Conservation (phyloP, 768 basidiomycete species). For the Suillus variegatus region DNA sequence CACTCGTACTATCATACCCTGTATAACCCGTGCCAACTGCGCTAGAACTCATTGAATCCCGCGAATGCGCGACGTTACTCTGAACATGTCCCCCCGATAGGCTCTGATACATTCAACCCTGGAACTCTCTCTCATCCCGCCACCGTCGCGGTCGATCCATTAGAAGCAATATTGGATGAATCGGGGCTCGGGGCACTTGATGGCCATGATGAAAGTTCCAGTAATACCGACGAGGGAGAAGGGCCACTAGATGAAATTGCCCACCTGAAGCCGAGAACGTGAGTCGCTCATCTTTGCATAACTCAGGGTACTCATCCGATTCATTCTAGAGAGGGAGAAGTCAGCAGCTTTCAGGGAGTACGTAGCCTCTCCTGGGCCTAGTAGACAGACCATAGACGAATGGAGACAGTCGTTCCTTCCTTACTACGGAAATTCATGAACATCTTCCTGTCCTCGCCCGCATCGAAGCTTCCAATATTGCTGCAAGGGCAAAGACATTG, state of each 20-base stretch:
- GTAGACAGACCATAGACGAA: not conserved
- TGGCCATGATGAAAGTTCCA: not conserved
- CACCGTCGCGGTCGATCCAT: slow-evolving; percentile 6
- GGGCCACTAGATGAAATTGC: not conserved
- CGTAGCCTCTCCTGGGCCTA: not conserved
- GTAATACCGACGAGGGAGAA: not conserved
- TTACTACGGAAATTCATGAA: not conserved
- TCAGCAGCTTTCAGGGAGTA: not conserved
- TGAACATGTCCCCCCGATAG: slow-evolving; percentile 8
- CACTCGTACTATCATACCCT: not conserved
- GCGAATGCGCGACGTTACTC: not conserved
- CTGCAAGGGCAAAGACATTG: not conserved
- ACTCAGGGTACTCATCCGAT: not conserved
- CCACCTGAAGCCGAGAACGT: not conserved
- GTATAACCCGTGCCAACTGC: not conserved
- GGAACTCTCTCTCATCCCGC: slow-evolving; percentile 14
- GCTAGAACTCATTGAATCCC: not conserved
- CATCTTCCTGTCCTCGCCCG: not conserved
- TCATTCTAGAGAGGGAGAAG: not conserved
- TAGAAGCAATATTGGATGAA: slow-evolving; percentile 4
- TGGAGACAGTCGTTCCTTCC: not conserved
- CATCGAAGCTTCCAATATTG: not conserved
- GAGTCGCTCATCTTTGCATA: not conserved
- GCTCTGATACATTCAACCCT: slow-evolving; percentile 13
- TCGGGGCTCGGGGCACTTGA: not conserved